These are phyloP conservation scores for Carpediemonas membranifera DNA, from an alignment of 78 protist species.

Conservation along the genomic window DNA sequence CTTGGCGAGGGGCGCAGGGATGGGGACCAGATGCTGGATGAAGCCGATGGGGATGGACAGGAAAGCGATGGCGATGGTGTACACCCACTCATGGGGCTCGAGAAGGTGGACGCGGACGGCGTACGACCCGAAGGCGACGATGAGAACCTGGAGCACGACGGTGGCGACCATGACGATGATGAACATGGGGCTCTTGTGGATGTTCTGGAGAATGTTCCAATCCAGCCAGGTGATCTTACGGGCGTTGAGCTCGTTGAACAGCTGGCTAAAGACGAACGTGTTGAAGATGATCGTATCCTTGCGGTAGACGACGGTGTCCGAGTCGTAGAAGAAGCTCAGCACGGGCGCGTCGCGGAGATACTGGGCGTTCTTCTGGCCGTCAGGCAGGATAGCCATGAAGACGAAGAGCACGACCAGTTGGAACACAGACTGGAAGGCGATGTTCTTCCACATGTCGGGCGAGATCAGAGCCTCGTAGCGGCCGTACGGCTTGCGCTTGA, in stretches of 20 bases:
- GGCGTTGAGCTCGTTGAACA: conserved; percentile 79
- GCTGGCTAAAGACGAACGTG: conserved; percentile 72
- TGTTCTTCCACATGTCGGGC: conserved; percentile 59
- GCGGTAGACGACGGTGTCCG: too few relatives aligned
- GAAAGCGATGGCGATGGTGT: too few relatives aligned
- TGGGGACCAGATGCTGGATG: too few relatives aligned
- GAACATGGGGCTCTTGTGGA: conserved; percentile 2
- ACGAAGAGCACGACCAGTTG: conserved; percentile 27
- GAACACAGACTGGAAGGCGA: conserved; percentile 51
- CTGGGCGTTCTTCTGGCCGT: not conserved
- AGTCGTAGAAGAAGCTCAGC: too few relatives aligned
- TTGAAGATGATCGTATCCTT: conserved; percentile 62
- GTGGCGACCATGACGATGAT: not conserved
- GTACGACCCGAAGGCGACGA: too few relatives aligned
- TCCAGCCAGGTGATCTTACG: conserved; percentile 3
- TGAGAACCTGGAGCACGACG: not conserved
- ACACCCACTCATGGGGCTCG: too few relatives aligned
- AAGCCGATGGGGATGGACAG: too few relatives aligned
- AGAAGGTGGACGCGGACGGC: too few relatives aligned
- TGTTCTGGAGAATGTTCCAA: not conserved
- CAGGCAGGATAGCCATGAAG: not conserved
- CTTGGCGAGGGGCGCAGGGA: too few relatives aligned
- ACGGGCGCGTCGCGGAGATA: too few relatives aligned
- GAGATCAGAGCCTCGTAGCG: conserved; percentile 32
- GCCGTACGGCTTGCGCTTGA: conserved; percentile 35